Conservation (phyloP, 2,329 filamentous ascomycete genomes). For the Calonectria hongkongensis region DNA sequence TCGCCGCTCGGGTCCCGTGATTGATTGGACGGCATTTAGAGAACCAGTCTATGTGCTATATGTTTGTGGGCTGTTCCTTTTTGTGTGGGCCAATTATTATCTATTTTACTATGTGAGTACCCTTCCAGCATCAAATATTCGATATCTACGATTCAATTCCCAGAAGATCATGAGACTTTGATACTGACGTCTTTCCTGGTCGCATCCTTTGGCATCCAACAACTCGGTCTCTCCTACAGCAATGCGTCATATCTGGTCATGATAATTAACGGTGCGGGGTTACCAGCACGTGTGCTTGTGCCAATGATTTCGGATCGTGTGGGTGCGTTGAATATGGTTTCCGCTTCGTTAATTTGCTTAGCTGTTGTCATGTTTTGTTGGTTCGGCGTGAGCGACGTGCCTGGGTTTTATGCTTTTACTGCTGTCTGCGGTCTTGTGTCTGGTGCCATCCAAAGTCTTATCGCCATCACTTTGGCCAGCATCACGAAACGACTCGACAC, state of each 20-base stretch:
- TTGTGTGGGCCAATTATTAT: slow-evolving; percentile 65
- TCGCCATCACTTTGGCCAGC: slow-evolving; percentile 62
- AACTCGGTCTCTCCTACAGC: slow-evolving; percentile 60
- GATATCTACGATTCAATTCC: too few species aligned
- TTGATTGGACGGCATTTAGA: slow-evolving; percentile 60
- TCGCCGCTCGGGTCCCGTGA: slow-evolving; percentile 48
- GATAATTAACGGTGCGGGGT: slow-evolving; percentile 63
- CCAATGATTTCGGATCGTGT: slow-evolving; percentile 61
- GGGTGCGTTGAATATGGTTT: slow-evolving; percentile 61
- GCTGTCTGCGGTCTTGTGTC: slow-evolving; percentile 54
- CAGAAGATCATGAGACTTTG: not conserved
- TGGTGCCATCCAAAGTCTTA: slow-evolving; percentile 63
- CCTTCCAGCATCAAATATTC: not conserved
- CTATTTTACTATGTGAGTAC: slow-evolving; percentile 64
- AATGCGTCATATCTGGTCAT: slow-evolving; percentile 61
- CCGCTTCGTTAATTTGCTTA: slow-evolving; percentile 53
- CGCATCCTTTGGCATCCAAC: slow-evolving; percentile 53
- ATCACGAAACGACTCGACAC: slow-evolving; percentile 63
- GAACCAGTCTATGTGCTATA: slow-evolving; percentile 60
- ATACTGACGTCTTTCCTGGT: slow-evolving; percentile 42
- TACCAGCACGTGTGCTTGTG: slow-evolving; percentile 60
- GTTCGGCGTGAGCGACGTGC: slow-evolving; percentile 58
- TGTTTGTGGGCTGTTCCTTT: slow-evolving; percentile 61
- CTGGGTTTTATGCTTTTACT: slow-evolving; percentile 62
- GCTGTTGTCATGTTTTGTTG: slow-evolving; percentile 60